Base-by-base conservation (phyloP, 805 yeast genomes). In the Monosporozyma aerobia region DNA sequence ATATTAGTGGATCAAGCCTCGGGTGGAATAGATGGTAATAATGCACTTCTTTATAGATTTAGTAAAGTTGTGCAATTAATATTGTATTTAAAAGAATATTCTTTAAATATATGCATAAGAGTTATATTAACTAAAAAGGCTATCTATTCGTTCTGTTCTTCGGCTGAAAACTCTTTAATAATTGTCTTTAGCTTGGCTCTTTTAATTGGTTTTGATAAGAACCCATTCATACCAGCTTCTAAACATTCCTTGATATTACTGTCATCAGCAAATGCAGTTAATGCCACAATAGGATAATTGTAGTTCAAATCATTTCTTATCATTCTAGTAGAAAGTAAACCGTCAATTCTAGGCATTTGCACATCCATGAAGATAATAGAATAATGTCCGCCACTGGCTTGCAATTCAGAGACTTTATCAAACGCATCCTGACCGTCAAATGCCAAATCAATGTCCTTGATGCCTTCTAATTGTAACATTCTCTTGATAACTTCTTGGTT, bases 281-380 rank as follows among this genome's bases (percentile, higher is more conserved):
- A 76, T 0, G 97, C 98, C 40, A 92, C 94, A 53, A 94, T 90
- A 0, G 97, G 97, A 6, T 79, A 77, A 1, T 65, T 64, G 62
- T 78, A 87, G 5, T 76, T 71, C 54, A 86, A 67, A 45, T 85
- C 82, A 16, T 73, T 69, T 46, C 97, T 74, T 37, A 92, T 85
- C 62, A 78, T 74, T 55, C 74, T 80, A 0, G 98, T 90, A 0
- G 97, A 96, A 27, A 81, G 74, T 32, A 90, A 71, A 2, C 99
- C 99, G 65, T 92, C 97, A 58, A 90, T 76, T 61, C 81, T 83
- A 4, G 98, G 98, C 98, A 90, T 92, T 69, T 92, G 97, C 50
- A 92, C 95, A 68, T 92, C 99, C 99, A 92, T 92, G 64, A 92
- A 87, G 1, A 94, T 80, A 51, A 92, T 69, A 64, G 88, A 92